These are phyloP conservation scores for Boletus reticulatus DNA, from an alignment of 768 basidiomycete genomes.

Conservation along the genomic window DNA sequence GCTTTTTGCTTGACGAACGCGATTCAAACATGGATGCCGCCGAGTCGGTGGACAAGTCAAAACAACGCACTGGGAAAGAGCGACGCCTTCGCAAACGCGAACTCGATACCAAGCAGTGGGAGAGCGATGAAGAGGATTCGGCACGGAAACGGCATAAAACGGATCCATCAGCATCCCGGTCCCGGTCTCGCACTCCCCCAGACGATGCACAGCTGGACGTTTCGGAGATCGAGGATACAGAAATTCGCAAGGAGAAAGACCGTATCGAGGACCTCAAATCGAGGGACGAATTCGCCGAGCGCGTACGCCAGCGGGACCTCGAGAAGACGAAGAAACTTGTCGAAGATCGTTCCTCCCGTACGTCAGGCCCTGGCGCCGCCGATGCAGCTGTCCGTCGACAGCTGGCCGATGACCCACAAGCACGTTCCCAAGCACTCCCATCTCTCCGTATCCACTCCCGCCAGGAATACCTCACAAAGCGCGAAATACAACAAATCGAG, in stretches of 20 bases:
- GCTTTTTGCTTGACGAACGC: constrained; percentile 84
- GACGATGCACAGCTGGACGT: constrained; percentile 40
- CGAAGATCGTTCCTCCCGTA: constrained; percentile 85
- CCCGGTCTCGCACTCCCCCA: constrained; percentile 24
- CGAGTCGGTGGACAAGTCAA: constrained; percentile 32
- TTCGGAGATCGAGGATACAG: constrained; percentile 75
- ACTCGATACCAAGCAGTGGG: constrained; percentile 80
- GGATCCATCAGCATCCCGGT: constrained; percentile 35
- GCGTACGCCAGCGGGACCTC: constrained; percentile 77
- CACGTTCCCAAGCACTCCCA: constrained; percentile 54
- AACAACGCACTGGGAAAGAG: constrained; percentile 37
- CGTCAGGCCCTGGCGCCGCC: constrained; percentile 61
- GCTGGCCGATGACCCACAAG: constrained; percentile 75
- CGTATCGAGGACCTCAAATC: constrained; percentile 78
- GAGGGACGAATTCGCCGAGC: constrained; percentile 90
- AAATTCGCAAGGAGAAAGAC: constrained; percentile 65
- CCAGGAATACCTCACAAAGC: constrained; percentile 94
- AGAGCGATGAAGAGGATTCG: constrained; percentile 86
- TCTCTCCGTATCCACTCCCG: constrained; percentile 85
- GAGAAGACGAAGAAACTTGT: constrained; percentile 88
- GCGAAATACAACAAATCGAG: constrained; percentile 95
- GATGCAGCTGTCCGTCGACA: constrained; percentile 81
- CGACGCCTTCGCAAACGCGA: constrained; percentile 78
- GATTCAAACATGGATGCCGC: constrained; percentile 46
- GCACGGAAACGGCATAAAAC: constrained; percentile 60